Percentiles rank a stretch among this genome's conserved stretches.
These are phyloP conservation scores for Rhododendron williamsianum DNA, from an alignment of 148 eudicot genomes.

Conservation along the genomic window DNA sequence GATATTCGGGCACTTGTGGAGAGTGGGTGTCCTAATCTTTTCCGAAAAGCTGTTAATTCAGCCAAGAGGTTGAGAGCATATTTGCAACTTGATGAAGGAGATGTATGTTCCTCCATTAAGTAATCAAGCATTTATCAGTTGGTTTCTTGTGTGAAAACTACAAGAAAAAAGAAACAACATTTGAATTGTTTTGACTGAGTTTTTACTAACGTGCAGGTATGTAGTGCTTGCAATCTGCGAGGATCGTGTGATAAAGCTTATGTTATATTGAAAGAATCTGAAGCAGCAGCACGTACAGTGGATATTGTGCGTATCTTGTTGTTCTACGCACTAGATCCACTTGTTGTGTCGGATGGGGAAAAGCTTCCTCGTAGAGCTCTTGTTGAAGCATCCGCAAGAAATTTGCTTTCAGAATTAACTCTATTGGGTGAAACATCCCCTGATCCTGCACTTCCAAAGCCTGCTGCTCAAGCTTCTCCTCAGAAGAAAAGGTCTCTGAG, in stretches of 20 bases:
- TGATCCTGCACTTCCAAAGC: conserved; percentile 36
- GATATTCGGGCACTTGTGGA: conserved; percentile 65
- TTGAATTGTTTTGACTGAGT: neutral
- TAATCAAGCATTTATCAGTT: conserved; percentile 3
- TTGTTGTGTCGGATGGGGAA: conserved; percentile 38
- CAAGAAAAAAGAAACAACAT: neutral
- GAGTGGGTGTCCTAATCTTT: conserved; percentile 74
- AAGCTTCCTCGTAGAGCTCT: conserved; percentile 38
- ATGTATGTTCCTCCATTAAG: conserved; percentile 43
- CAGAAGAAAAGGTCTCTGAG: conserved; percentile 25
- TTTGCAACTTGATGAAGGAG: conserved; percentile 63
- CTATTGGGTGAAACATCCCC: conserved; percentile 43
- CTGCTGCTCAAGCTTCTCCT: conserved; percentile 18
- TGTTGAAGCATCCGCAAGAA: conserved; percentile 62
- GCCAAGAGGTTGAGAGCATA: conserved; percentile 78
- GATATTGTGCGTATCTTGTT: conserved; percentile 84
- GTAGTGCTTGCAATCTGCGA: conserved; percentile 64
- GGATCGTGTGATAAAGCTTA: conserved; percentile 87
- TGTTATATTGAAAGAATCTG: conserved; percentile 49
- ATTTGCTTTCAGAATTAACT: conserved; percentile 57
- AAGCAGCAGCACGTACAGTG: conserved; percentile 64
- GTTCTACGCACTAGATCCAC: conserved; percentile 64
- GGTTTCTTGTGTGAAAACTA: neutral
- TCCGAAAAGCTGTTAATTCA: conserved; percentile 80
- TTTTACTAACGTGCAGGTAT: conserved; percentile 47